Base-by-base conservation (phyloP, 2,329 filamentous ascomycete genomes). In the Cordyceps cicadae region DNA sequence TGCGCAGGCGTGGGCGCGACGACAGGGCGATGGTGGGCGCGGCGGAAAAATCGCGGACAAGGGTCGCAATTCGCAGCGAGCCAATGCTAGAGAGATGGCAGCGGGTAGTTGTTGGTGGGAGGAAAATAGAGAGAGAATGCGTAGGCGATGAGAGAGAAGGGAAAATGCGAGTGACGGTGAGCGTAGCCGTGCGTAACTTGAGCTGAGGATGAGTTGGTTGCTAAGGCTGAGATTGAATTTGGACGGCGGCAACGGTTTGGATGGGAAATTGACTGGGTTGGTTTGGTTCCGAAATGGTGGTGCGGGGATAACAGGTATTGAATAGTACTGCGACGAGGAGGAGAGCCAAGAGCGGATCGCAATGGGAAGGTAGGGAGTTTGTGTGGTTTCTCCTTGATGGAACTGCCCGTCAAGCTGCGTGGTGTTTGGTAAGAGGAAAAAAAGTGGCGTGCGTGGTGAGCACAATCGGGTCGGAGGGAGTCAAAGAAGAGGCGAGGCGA, bases 11-110 rank as follows among this genome's bases (percentile, higher is more conserved):
- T 43, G 24, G 46, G 55, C 32, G 56, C 37, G 29, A 19, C 17
- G 19, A 5, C 19, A 52, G n/a, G 37, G 39, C 32, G 12, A 39
- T 57, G 48, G 56, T 46, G 49, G 49, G 34, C 46, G 45, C 54
- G 32, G 56, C 49, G 48, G 56, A 52, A 59, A 59, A 59, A 32
- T 59, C 37, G 56, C 37, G 56, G 39, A 43, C 56, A 41, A 52
- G 56, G 56, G 56, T 48, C 37, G 56, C n/a, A 45, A 32, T n/a
- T 14, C 56, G 56, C 41, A 37, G 39, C 15, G 29, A 19, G 46
- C 26, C 21, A 19, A 12, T 9, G 43, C 5, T 43, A 17, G 45
- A 48, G 14, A 9, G n/a, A 26, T 5, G 34, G 21, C 17, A 11
- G 46, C 24, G 17, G 48, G 5, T 14, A 17, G 48, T 21, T 41